Evolutionary conservation across 2,329 filamentous ascomycete species (phyloP).

Genomic region (Pseudocercospora macadamiae): DNA sequence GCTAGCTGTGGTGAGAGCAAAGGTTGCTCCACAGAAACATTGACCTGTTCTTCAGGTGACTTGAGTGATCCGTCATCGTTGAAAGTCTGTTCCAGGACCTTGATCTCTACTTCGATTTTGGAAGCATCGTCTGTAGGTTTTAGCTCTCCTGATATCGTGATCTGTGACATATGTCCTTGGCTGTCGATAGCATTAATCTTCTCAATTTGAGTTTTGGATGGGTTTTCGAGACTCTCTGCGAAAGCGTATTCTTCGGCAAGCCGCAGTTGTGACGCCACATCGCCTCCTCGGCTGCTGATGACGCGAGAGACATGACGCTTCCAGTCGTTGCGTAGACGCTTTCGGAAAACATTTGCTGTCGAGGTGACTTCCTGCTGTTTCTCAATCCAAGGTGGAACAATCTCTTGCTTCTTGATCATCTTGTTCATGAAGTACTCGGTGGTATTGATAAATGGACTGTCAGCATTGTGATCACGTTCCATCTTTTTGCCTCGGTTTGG

Average conservation of each 20-base stretch:
- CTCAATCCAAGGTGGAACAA: conserved; percentile 97
- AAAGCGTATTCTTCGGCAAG: conserved; percentile 73
- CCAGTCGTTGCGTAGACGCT: conserved; percentile 80
- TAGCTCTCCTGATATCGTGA: conserved; percentile 50
- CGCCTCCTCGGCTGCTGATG: conserved; percentile 77
- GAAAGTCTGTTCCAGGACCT: conserved; percentile 42
- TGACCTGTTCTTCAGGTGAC: conserved; percentile 28
- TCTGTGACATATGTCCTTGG: conserved; percentile 53
- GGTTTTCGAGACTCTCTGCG: conserved; percentile 71
- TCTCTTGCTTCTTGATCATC: conserved; percentile 94
- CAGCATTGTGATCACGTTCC: conserved; percentile 79
- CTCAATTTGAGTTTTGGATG: conserved; percentile 50
- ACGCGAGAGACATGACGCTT: conserved; percentile 76
- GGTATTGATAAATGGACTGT: conserved; percentile 89
- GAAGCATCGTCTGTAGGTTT: conserved; percentile 30
- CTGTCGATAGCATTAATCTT: conserved; percentile 49
- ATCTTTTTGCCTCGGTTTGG: conserved; percentile 72
- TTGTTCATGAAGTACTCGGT: conserved; percentile 99
- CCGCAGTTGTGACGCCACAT: conserved; percentile 70
- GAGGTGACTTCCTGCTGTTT: conserved; percentile 89
- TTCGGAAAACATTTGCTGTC: conserved; percentile 70
- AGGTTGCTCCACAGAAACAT: conserved; percentile 18
- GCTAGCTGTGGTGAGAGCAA: conserved; percentile 19
- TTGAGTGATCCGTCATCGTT: conserved; percentile 34
- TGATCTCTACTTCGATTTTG: conserved; percentile 35